Conservation (phyloP, 2,329 filamentous ascomycete genomes). For the Teratosphaeria viscida region DNA sequence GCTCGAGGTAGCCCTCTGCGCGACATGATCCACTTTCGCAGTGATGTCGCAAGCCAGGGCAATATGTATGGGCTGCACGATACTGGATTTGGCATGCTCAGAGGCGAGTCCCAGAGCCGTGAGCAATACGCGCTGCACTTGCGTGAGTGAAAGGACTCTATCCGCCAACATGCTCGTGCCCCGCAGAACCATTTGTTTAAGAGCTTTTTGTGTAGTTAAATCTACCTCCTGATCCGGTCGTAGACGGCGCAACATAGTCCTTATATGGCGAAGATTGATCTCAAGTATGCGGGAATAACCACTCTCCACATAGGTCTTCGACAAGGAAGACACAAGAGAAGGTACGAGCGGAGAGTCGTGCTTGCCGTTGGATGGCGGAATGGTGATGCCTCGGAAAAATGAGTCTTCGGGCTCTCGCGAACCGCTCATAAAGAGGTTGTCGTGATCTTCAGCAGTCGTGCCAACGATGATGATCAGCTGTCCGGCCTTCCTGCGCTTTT, state of each 20-base stretch:
- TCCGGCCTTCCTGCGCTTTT: slow-evolving; percentile 60
- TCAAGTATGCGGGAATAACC: slow-evolving; percentile 25
- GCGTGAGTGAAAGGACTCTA: slow-evolving; percentile 44
- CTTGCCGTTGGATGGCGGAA: slow-evolving; percentile 37
- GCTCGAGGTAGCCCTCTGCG: slow-evolving; percentile 6
- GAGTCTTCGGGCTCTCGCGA: slow-evolving; percentile 29
- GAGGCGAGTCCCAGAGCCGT: slow-evolving; percentile 42
- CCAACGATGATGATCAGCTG: slow-evolving; percentile 68
- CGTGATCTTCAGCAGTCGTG: slow-evolving; percentile 47
- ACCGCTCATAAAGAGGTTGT: slow-evolving; percentile 5
- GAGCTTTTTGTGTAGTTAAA: slow-evolving; percentile 10
- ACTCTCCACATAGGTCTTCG: slow-evolving; percentile 4
- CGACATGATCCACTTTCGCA: slow-evolving; percentile 8
- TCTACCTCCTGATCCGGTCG: slow-evolving; percentile 23
- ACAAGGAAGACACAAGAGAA: neutral
- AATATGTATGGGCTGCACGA: slow-evolving; percentile 29
- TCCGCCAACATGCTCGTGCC: slow-evolving; percentile 35
- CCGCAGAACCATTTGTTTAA: slow-evolving; percentile 13
- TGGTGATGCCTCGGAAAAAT: slow-evolving; percentile 43
- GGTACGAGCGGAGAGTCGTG: slow-evolving; percentile 3
- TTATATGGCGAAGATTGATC: slow-evolving; percentile 56
- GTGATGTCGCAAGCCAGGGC: slow-evolving; percentile 16
- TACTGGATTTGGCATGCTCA: slow-evolving; percentile 20
- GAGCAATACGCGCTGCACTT: slow-evolving; percentile 50
- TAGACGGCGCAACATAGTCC: slow-evolving; percentile 47